Evolutionary conservation across 495 filamentous ascomycete species (phyloP), one percentile per base, ranked within the genome.

Genomic region (Neurospora sp.): DNA sequence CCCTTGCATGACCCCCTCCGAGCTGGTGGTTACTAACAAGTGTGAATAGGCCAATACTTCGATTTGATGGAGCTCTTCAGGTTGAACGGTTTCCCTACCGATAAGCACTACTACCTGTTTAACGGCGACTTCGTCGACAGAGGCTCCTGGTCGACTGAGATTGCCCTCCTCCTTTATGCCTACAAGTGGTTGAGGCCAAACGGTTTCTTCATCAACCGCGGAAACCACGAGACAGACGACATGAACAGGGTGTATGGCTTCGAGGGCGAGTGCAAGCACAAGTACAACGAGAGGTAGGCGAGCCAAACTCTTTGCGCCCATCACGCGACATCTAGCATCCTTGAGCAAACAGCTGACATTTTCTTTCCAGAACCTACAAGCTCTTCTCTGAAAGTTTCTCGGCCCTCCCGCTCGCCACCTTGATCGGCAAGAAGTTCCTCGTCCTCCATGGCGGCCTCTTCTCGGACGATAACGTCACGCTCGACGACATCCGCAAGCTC

Each of bases 241-340:
- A 99, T 99, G 96, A 99, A 99, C 85, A 90, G 93, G 79, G 94
- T 96, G 37, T 98, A 99, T 78, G 96, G 96, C 69, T 99, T 99
- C 78, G 96, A 98, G 79, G 96, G 96, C 78, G 96, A 99, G 79
- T 98, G 96, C 83, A 94, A 93, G 79, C 93, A 93, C 73, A 99
- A 99, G 83, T 99, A 99, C 82, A 97, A 90, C 82, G 96, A 99
- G 81, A 89, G 91, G 70, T 85, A 76, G 69, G 80, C 69, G 45
- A 40, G n/a, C 12, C 27, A 7, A 16, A 35, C 1, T 1, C 53
- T 61, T 61, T 65, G 53, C 53, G 53, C 14, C 53, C 27, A 8
- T 14, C 3, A 41, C 61, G 4, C 4, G 10, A 20, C 22, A 9
- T 8, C 41, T 17, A 8, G 31, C 14, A 44, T 38, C 14, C 17